These are phyloP conservation scores for Cetradonia linearis DNA, from an alignment of 495 filamentous ascomycete species.

Conservation along the genomic window DNA sequence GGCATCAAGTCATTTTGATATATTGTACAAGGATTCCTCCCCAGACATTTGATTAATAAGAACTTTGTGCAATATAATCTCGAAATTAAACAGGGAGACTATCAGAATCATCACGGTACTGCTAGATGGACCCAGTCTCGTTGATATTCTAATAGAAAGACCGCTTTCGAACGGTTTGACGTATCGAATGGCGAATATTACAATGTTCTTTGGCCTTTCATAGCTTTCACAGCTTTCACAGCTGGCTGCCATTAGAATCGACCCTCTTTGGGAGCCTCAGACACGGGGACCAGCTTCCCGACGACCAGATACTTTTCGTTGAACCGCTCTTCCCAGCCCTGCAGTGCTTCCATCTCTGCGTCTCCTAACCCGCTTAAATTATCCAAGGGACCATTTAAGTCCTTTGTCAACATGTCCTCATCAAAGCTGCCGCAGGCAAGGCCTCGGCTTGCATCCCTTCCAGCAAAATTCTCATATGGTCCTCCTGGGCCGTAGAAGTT, in stretches of 20 bases:
- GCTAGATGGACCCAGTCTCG: neutral
- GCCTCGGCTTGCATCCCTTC: conserved; percentile 85
- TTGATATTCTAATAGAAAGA: neutral
- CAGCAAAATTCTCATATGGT: conserved; percentile 88
- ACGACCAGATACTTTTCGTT: conserved; percentile 88
- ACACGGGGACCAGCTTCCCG: conserved; percentile 73
- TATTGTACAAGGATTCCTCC: too few relatives aligned
- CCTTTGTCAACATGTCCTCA: conserved; percentile 90
- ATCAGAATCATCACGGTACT: neutral
- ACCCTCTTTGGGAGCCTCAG: conserved; percentile 40
- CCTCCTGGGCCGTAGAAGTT: conserved; percentile 93
- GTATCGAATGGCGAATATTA: neutral
- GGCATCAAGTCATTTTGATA: neutral
- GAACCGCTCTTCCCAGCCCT: conserved; percentile 89
- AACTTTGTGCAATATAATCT: neutral
- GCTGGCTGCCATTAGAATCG: neutral
- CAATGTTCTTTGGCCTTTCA: neutral
- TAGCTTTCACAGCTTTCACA: neutral
- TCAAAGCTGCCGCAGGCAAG: conserved; percentile 91
- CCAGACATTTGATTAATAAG: neutral
- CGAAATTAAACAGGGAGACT: neutral
- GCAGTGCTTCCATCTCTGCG: conserved; percentile 74
- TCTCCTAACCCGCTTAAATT: conserved; percentile 59
- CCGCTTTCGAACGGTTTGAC: neutral
- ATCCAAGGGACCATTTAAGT: conserved; percentile 79